Conservation (phyloP, 129 eudicot genomes). For the Daucus carota region DNA sequence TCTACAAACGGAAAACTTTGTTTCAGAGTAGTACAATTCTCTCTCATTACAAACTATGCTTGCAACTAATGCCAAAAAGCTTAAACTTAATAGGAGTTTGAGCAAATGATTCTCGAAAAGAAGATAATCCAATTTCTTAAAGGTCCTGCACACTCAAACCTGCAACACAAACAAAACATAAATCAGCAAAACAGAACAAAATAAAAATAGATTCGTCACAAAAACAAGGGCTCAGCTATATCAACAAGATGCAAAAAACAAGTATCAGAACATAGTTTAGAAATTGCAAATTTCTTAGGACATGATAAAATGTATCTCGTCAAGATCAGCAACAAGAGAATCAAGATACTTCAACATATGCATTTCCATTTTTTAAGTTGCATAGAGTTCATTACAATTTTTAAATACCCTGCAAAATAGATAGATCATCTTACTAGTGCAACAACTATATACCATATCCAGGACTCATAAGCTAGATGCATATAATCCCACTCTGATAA, state of each 20-base stretch:
- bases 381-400: too few species aligned
- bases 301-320: background rate
- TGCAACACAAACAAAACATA: background rate
- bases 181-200: background rate
- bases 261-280: background rate
- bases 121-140: background rate
- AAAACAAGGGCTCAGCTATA: background rate
- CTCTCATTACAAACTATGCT: background rate
- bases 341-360: background rate
- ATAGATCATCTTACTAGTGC: background rate
- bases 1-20: background rate
- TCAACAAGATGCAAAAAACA: background rate
- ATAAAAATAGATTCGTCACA: background rate
- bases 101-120: background rate
- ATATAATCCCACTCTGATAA: background rate
- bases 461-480: background rate
- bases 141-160: background rate
- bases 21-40: background rate
- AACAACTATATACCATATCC: background rate
- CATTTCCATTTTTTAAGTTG: background rate
- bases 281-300: background rate
- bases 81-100: background rate
- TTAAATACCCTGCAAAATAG: background rate
- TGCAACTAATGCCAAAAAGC: background rate
- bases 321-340: background rate